Percentiles rank a stretch among this genome's conserved stretches.
Conservation (phyloP, 2,329 filamentous ascomycete genomes). For the Juglanconis sp. region DNA sequence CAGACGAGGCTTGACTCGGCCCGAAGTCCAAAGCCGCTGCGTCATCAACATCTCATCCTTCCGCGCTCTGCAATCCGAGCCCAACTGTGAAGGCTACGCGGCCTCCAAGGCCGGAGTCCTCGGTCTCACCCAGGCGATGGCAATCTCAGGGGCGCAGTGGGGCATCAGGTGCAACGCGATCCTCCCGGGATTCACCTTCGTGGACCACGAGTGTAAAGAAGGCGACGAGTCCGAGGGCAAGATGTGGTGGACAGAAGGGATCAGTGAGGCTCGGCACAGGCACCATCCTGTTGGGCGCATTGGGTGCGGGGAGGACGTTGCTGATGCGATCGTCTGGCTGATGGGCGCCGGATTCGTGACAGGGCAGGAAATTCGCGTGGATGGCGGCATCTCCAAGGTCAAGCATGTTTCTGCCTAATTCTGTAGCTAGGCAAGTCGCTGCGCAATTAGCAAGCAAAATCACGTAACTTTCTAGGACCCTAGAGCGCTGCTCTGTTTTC, state of each 20-base stretch:
- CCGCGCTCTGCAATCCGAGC: slow-evolving; percentile 41
- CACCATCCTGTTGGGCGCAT: slow-evolving; percentile 42
- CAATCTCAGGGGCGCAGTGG: slow-evolving; percentile 29
- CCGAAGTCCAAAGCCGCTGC: slow-evolving; percentile 23
- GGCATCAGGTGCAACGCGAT: slow-evolving; percentile 38
- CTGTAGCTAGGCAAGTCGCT: background rate
- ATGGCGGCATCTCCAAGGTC: slow-evolving; percentile 27
- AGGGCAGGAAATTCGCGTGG: slow-evolving; percentile 27
- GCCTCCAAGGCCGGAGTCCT: slow-evolving; percentile 34
- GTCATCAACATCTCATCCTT: slow-evolving; percentile 46
- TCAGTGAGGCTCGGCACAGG: slow-evolving; percentile 36
- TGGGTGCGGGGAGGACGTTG: slow-evolving; percentile 42
- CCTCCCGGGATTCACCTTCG: slow-evolving; percentile 44
- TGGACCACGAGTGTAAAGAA: slow-evolving; percentile 41
- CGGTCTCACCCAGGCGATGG: slow-evolving; percentile 35
- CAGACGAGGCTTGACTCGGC: background rate
- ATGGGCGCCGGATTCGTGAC: slow-evolving; percentile 28
- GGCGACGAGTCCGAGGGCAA: slow-evolving; percentile 37
- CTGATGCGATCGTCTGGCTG: slow-evolving; percentile 38
- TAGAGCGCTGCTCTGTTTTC: too few species aligned
- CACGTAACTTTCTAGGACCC: too few species aligned
- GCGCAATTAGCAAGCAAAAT: too few species aligned
- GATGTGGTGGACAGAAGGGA: slow-evolving; percentile 35
- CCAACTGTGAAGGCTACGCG: slow-evolving; percentile 48
- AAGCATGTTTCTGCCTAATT: slow-evolving; percentile 20